phyloP scores from a whole-genome alignment of 1,139 yeast genomes.

The Zygosaccharomyces sapae region DNA sequence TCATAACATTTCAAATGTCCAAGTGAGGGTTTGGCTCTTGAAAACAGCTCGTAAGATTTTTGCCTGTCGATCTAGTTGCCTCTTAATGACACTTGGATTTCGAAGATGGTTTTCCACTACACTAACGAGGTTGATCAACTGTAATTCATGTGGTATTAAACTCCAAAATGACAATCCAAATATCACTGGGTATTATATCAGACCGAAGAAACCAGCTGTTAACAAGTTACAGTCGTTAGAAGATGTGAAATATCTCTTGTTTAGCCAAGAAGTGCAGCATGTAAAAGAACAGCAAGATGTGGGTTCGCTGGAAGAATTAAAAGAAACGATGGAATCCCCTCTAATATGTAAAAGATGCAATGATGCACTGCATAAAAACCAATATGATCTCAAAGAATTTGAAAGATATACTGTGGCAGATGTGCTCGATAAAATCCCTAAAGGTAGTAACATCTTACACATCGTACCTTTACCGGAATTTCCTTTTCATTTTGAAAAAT shows the following conservation, averaged over 20 bases:
- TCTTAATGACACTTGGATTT: neutral
- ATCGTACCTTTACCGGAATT: slow-evolving; percentile 65
- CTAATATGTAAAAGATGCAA: slow-evolving; percentile 52
- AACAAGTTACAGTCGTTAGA: slow-evolving; percentile 19
- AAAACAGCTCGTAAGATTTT: too few relatives aligned
- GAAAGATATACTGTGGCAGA: slow-evolving; percentile 39
- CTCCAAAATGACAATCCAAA: slow-evolving; percentile 42
- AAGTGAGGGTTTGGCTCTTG: too few relatives aligned
- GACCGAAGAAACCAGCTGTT: slow-evolving; percentile 22
- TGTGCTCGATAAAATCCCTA: slow-evolving; percentile 46
- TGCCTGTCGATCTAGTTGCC: neutral
- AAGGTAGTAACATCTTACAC: slow-evolving; percentile 50
- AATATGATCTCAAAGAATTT: slow-evolving; percentile 39
- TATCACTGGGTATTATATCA: slow-evolving; percentile 43
- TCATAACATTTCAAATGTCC: neutral
- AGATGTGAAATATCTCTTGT: slow-evolving; percentile 30
- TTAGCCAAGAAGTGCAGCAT: slow-evolving; percentile 30
- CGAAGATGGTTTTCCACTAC: slow-evolving; percentile 8
- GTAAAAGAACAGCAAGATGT: slow-evolving; percentile 19
- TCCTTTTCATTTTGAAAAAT: slow-evolving; percentile 54
- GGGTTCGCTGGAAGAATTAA: slow-evolving; percentile 13
- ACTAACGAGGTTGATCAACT: slow-evolving; percentile 18
- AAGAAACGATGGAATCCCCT: slow-evolving; percentile 18
- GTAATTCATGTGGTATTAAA: slow-evolving; percentile 50
- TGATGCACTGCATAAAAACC: slow-evolving; percentile 46